Evolutionary conservation across 495 filamentous ascomycete species (phyloP).

Genomic region (Lentithecium fluviatile): DNA sequence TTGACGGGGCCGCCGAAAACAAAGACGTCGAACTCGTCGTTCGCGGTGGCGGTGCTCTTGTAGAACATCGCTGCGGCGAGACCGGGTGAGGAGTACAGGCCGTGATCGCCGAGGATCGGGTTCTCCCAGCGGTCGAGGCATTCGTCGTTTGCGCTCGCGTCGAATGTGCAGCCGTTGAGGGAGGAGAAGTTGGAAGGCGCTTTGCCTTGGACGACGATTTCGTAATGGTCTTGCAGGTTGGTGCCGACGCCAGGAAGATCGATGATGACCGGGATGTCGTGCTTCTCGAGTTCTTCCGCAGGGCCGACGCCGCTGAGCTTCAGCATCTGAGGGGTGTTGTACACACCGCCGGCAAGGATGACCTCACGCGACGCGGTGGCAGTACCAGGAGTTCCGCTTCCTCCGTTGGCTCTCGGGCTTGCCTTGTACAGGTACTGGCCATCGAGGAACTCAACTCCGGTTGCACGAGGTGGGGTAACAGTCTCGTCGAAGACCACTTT

Average conservation of each 20-base stretch:
- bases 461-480: conserved; percentile 50
- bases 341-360: conserved; percentile 60
- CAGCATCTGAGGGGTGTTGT: conserved; percentile 63
- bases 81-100: conserved; percentile 53
- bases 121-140: conserved; percentile 52
- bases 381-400: conserved; percentile 47
- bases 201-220: conserved; percentile 51
- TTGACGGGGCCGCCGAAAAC: conserved; percentile 54
- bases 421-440: conserved; percentile 61
- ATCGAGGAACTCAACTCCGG: conserved; percentile 62
- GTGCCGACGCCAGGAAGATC: conserved; percentile 62
- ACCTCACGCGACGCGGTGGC: conserved; percentile 58
- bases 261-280: conserved; percentile 52
- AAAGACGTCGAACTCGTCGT: conserved; percentile 51
- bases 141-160: conserved; percentile 46
- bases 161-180: conserved; percentile 52
- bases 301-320: conserved; percentile 65
- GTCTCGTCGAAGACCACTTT: conserved; percentile 56
- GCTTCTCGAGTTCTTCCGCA: conserved; percentile 45
- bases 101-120: conserved; percentile 41
- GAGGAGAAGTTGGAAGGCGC: conserved; percentile 45
- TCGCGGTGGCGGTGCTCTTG: conserved; percentile 43
- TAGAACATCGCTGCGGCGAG: conserved; percentile 51
- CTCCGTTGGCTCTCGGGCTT: conserved; percentile 44
- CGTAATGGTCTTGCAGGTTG: conserved; percentile 66